Evolutionary conservation across 176 grass and related monocot genomes (phyloP), one percentile per base, ranked within the genome.

Genomic region (Neostapfia colusana): DNA sequence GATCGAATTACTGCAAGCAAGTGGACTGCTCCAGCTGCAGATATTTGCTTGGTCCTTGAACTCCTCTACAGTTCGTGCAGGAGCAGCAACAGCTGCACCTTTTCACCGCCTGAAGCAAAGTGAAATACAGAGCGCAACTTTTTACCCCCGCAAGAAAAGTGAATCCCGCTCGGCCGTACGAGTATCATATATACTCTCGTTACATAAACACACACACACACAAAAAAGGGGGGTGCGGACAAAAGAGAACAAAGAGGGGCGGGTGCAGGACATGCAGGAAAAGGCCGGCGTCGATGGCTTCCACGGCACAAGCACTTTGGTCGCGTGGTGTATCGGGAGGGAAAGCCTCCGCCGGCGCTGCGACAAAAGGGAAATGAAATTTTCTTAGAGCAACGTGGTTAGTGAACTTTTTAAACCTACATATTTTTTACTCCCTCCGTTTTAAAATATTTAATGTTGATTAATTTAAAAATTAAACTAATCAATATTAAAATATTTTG

Each of bases 171-270:
- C 27, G 27, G 8, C 27, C 35, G n/a, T n/a, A n/a, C n/a, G n/a
- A n/a, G 69, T 13, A 53, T 53, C 44, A 50, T 70, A 49, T 4
- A 25, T 57, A 25, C 54, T 55, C 20, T n/a, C n/a, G n/a, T 10
- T 55, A 7, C 51, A 55, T 23, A 1, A 17, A 13, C 8, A 36
- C 27, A 76, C 10, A 6, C 8, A n/a, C n/a, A n/a, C n/a, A n/a
- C n/a, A 8, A 4, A n/a, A 17, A 13, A 28, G 21, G 82, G 74
- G 56, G 65, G 57, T 74, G n/a, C n/a, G n/a, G n/a, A n/a, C n/a
- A n/a, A 84, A 72, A 78, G 74, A 65, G 82, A 71, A 84, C 82
- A 84, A 72, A 78, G 58, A 78, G 18, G 57, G 3, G 38, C 42
- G 39, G 54, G 3, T 25, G 70, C 43, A 53, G 65, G 56, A 53